These are phyloP conservation scores for Rosa hybrid DNA, from an alignment of 331 rosid species.

Conservation along the genomic window DNA sequence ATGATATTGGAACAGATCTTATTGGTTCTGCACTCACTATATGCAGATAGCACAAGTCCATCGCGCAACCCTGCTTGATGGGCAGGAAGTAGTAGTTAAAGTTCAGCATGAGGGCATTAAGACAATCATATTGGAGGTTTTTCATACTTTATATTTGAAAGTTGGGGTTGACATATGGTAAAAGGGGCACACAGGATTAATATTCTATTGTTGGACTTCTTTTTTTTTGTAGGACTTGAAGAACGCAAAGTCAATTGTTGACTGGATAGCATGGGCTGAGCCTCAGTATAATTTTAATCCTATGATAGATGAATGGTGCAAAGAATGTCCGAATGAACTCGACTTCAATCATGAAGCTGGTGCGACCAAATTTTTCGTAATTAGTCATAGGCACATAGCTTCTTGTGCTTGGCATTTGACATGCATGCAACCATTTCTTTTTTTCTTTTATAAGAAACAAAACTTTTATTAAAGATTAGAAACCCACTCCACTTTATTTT, in stretches of 20 bases:
- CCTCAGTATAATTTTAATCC: constrained; percentile 94
- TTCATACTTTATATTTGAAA: constrained; percentile 32
- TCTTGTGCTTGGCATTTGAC: constrained; percentile 10
- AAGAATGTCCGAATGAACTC: constrained; percentile 97
- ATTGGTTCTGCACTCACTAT: constrained; percentile 26
- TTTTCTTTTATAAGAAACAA: neutral
- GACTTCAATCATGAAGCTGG: constrained; percentile 97
- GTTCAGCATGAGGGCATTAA: constrained; percentile 94
- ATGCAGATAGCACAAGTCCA: constrained; percentile 98
- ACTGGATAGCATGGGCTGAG: constrained; percentile 99
- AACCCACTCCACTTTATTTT: neutral
- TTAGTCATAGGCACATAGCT: constrained; percentile 17
- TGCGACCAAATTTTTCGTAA: constrained; percentile 34
- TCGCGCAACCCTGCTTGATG: constrained; percentile 85
- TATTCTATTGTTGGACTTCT: constrained; percentile 23
- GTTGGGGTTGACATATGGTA: constrained; percentile 27
- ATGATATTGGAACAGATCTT: constrained; percentile 7
- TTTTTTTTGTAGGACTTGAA: constrained; percentile 76
- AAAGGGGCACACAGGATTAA: constrained; percentile 19
- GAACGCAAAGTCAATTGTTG: constrained; percentile 88
- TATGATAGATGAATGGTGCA: constrained; percentile 99
- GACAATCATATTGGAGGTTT: constrained; percentile 83
- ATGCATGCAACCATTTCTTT: constrained; percentile 4
- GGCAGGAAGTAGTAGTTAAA: constrained; percentile 91
- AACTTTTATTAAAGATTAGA: neutral